phyloP scores from a whole-genome alignment of 192 early-diverging fungal genomes.

The Rhizophagus sp. region DNA sequence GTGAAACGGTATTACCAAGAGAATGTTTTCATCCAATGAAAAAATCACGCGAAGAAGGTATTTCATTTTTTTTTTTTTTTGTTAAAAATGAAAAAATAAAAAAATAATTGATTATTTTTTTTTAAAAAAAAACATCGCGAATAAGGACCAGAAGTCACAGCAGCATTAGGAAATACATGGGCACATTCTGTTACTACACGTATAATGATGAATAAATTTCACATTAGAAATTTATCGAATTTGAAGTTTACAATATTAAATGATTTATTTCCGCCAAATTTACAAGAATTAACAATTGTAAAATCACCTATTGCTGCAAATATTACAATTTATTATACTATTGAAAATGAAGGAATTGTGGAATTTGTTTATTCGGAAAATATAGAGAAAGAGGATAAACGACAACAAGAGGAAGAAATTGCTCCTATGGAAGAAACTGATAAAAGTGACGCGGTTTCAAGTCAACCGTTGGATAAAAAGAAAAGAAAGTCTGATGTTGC shows the following conservation, averaged over 20 bases:
- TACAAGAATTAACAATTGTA: neutral
- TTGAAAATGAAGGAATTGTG: constrained; percentile 16
- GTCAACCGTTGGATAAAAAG: neutral
- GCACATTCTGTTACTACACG: constrained; percentile 26
- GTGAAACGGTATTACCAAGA: neutral
- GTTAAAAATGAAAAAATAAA: neutral
- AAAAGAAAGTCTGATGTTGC: neutral
- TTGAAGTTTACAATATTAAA: neutral
- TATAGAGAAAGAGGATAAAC: neutral
- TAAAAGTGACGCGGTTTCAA: neutral
- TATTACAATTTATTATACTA: constrained; percentile 17
- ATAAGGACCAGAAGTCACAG: constrained; percentile 5
- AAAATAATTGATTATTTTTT: no score
- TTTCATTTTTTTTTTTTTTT: neutral
- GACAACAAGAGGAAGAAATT: neutral
- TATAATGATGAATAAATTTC: constrained; percentile 8
- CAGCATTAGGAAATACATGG: constrained; percentile 27
- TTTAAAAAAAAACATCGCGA: neutral
- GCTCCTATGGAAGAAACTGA: neutral
- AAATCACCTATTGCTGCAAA: constrained; percentile 27
- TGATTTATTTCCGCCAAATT: neutral
- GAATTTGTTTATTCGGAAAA: neutral
- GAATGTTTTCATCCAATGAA: neutral
- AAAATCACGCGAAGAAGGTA: neutral
- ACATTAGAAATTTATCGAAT: neutral